Evolutionary conservation across 352 stramenopile species (phyloP).

Genomic region (Phytophthora constricta): DNA sequence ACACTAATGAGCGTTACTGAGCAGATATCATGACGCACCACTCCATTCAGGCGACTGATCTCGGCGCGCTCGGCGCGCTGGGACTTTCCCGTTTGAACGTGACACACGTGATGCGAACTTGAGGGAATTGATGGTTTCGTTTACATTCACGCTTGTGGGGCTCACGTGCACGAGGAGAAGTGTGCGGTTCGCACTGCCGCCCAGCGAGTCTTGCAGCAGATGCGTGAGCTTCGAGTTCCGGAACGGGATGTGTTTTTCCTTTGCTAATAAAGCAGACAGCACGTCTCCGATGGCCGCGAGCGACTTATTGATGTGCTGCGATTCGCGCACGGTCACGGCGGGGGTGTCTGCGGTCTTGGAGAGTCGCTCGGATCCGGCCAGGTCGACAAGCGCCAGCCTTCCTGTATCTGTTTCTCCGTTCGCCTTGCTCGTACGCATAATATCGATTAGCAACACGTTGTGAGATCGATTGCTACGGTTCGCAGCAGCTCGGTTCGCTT

Average conservation of each 20-base stretch:
- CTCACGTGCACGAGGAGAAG: constrained; percentile 77
- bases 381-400: constrained; percentile 74
- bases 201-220: constrained; percentile 78
- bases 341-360: constrained; percentile 53
- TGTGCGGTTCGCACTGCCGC: constrained; percentile 45
- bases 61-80: constrained; percentile 65
- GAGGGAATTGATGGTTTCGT: constrained; percentile 78
- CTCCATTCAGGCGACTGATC: constrained; percentile 61
- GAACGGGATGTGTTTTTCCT: constrained; percentile 86
- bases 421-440: constrained; percentile 53
- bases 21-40: constrained; percentile 39
- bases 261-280: constrained; percentile 63
- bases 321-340: constrained; percentile 54
- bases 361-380: constrained; percentile 80
- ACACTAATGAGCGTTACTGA: no score
- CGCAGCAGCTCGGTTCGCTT: constrained; percentile 36
- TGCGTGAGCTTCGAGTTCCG: constrained; percentile 89
- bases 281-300: constrained; percentile 79
- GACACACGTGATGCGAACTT: constrained; percentile 74
- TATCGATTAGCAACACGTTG: constrained; percentile 64
- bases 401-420: constrained; percentile 50
- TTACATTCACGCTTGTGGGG: constrained; percentile 51
- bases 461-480: constrained; percentile 67
- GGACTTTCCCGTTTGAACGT: constrained; percentile 45
- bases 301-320: constrained; percentile 86